Conservation (phyloP, 163 green algal genomes). For the Botryococcus braunii region DNA sequence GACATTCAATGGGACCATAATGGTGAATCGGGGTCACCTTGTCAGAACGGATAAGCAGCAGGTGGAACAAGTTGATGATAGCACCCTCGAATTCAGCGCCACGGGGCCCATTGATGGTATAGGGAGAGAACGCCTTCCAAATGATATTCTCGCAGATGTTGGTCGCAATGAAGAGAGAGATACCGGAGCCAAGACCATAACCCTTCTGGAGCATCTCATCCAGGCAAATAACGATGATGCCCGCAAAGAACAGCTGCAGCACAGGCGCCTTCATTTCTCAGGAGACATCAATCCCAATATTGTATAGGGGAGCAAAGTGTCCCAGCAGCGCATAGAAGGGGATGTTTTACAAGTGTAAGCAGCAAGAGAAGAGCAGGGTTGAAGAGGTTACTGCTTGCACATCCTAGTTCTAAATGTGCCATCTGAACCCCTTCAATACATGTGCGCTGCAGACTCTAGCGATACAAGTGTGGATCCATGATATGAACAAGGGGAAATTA, state of each 20-base stretch:
- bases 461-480: no score
- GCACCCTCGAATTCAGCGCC: conserved; percentile 97
- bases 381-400: no score
- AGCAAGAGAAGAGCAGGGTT: no score
- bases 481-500: no score
- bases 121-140: conserved; percentile 92
- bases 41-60: conserved; percentile 90
- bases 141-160: conserved; percentile 99
- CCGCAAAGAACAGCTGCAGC: conserved; percentile 90
- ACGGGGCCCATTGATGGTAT: conserved; percentile 41
- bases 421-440: no score
- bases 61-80: conserved; percentile 93
- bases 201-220: conserved; percentile 97
- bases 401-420: no score
- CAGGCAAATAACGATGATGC: conserved; percentile 97
- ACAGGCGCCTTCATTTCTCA: no score
- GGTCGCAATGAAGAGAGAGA: conserved; percentile 99
- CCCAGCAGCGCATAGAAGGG: no score
- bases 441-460: no score
- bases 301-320: no score
- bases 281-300: no score
- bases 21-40: conserved; percentile 61
- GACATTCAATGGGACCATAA: no score
- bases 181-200: conserved; percentile 94
- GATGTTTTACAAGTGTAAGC: not conserved